Percentiles rank a stretch among this genome's conserved stretches.
Evolutionary conservation across 2,329 filamentous ascomycete species (phyloP).

Genomic region (Clonostachys chloroleuca): DNA sequence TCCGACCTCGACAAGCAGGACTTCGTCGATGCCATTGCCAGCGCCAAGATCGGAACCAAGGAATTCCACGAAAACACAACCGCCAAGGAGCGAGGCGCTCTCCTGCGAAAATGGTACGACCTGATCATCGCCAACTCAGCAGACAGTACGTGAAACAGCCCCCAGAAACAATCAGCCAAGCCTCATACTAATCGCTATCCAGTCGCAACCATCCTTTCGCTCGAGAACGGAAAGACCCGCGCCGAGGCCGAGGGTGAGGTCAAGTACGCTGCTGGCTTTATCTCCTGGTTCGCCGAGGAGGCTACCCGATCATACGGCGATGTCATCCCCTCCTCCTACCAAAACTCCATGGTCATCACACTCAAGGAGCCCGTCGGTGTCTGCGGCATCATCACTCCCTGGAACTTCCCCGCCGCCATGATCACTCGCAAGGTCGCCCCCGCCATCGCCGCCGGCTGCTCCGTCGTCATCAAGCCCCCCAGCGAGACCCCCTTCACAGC

Average conservation of each 20-base stretch:
- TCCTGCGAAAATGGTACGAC: slow-evolving; percentile 65
- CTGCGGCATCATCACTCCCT: slow-evolving; percentile 23
- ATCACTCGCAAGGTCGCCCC: slow-evolving; percentile 27
- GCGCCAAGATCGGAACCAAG: background rate
- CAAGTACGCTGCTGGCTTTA: slow-evolving; percentile 53
- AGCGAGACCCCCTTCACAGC: slow-evolving; percentile 84
- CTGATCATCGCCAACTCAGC: slow-evolving; percentile 62
- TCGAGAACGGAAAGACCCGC: slow-evolving; percentile 67
- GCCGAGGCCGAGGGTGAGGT: slow-evolving; percentile 56
- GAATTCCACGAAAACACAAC: background rate
- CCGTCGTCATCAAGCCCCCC: slow-evolving; percentile 78
- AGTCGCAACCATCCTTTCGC: slow-evolving; percentile 54
- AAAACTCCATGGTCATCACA: slow-evolving; percentile 58
- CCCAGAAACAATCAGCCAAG: background rate
- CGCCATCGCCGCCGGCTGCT: slow-evolving; percentile 63
- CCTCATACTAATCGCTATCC: too few species aligned
- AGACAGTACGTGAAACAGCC: slow-evolving; percentile 36
- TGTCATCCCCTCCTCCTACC: slow-evolving; percentile 54
- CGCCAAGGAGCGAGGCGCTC: slow-evolving; percentile 7
- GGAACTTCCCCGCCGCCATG: slow-evolving; percentile 45
- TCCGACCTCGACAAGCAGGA: background rate
- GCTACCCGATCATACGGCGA: slow-evolving; percentile 50
- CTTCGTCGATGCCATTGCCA: background rate
- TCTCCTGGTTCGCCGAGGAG: slow-evolving; percentile 61
- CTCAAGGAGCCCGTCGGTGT: slow-evolving; percentile 49